Evolutionary conservation across 2,329 filamentous ascomycete genomes (phyloP), one percentile per base, ranked within the genome.

Genomic region (Mycosphaerelloides madeirae): DNA sequence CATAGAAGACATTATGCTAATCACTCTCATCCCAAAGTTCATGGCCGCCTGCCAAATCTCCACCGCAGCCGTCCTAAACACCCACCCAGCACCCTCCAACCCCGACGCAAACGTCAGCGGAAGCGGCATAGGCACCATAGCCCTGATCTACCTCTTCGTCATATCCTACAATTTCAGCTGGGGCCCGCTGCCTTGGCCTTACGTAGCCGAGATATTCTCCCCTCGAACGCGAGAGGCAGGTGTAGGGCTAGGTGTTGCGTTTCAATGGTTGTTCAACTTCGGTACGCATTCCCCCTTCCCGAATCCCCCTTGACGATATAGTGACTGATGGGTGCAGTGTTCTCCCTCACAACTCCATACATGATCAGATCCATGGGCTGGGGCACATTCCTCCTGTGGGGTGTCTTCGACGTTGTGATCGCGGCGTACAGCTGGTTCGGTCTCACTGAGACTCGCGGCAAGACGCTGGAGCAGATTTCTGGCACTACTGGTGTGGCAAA

Each of bases 91-190:
- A 2, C 45, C 51, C 11, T 15, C 35, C 18, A 36, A 47, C 2
- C 31, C 29, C 3, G 40, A 49, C 14, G 54, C 48, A 1, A 44
- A 51, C 18, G 56, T 65, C 15, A 61, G 61, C 1, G 43, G 44
- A n/a, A 47, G 68, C 1, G 73, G 70, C 0, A 73, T 77, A 25
- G 69, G 69, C 2, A 79, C 74, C 0, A 66, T 80, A 1, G 69
- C 71, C 0, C 61, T 80, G 11, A 78, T 79, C 41, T 79, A 79
- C 54, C 63, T 79, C 3, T 74, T 75, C 46, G 74, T 79, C 19
- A 70, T 78, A 58, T 69, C 65, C 1, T 78, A 75, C 56, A 74
- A 73, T 32, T 69, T 73, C 37, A 72, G 68, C 0, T 78, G 73
- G 74, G 75, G 75, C 1, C 74, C 73, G 2, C 65, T 77, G 2